Evolutionary conservation across 148 eudicot species (phyloP), one percentile per base, ranked within the genome.

Genomic region (Rhododendron henanense): DNA sequence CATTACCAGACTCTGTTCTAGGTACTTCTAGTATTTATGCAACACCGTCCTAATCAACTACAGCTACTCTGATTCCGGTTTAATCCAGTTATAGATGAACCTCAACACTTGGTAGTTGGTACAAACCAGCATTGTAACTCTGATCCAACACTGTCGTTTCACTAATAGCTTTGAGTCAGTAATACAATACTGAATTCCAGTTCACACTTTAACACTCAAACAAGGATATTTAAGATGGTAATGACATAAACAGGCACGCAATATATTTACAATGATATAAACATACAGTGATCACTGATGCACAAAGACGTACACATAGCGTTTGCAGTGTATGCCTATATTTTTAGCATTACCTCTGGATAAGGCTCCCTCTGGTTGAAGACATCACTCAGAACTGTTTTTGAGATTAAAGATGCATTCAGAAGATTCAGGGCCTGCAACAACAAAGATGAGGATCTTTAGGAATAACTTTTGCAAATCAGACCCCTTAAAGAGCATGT

Each of bases 361-460:
- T 78, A 1, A 21, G 81, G 53, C 55, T 78, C 81, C 81, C 2
- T n/a, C 57, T 4, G 6, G 81, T 78, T 78, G 28, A 78, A 78
- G 53, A 47, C 55, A 78, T 78, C 57, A 78, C 16, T 78, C 57
- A 47, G 81, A 78, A 14, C 57, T 47, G 81, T 78, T 78, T 78
- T n/a, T 45, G 81, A 78, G 37, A 47, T 45, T 47, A 78, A 47
- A 45, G 81, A 78, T n/a, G 57, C 81, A 23, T 47, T 47, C 7
- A 78, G 35, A 31, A 78, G 19, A 78, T 78, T 78, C 81, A 78
- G 55, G 57, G 81, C 81, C 37, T 78, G 35, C 81, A n/a, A 45
- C 53, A 78, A 67, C 33, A 19, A 78, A 4, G n/a, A n/a, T 45
- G 35, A 47, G 18, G 81, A 1, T 78, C 55, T 78, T n/a, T 10